Percentiles rank a stretch among this genome's conserved stretches.
Conservation (phyloP, 352 stramenopile genomes). For the Bremia lactucae region DNA sequence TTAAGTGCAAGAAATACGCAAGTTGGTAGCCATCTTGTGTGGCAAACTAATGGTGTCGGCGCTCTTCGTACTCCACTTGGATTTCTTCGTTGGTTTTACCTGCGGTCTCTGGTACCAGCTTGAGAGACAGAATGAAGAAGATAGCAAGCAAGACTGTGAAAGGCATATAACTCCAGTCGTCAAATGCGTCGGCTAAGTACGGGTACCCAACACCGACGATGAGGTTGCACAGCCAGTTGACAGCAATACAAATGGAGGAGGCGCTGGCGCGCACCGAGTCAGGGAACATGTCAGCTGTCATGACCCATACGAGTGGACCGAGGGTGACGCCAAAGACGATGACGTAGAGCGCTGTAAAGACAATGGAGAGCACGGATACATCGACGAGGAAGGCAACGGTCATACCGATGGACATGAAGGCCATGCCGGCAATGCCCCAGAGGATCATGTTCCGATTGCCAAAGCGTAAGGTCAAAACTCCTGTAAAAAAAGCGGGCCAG, state of each 20-base stretch:
- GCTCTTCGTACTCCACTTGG: constrained; percentile 30
- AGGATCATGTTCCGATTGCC: constrained; percentile 47
- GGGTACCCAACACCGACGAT: constrained; percentile 33
- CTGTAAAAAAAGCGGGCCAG: constrained; percentile 17
- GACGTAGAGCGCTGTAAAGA: constrained; percentile 25
- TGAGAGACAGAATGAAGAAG: constrained; percentile 33
- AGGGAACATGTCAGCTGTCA: constrained; percentile 14
- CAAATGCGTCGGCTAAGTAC: constrained; percentile 22
- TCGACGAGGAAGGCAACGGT: constrained; percentile 13
- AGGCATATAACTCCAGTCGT: constrained; percentile 27
- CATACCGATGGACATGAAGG: constrained; percentile 31
- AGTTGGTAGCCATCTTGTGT: constrained; percentile 2
- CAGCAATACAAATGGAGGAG: constrained; percentile 27
- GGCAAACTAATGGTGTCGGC: constrained; percentile 4
- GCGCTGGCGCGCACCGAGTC: constrained; percentile 24
- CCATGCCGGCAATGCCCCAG: constrained; percentile 22
- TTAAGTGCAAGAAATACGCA: constrained; percentile 15
- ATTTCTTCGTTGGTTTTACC: constrained; percentile 52
- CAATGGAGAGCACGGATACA: constrained; percentile 11
- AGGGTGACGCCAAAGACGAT: constrained; percentile 32
- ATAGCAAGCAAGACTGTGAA: constrained; percentile 27
- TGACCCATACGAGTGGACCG: constrained; percentile 31
- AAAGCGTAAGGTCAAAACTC: constrained; percentile 24
- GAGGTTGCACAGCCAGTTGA: constrained; percentile 37
- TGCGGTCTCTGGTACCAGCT: constrained; percentile 29